phyloP scores from a whole-genome alignment of 306 rosid species.

The Glycine tomentella region DNA sequence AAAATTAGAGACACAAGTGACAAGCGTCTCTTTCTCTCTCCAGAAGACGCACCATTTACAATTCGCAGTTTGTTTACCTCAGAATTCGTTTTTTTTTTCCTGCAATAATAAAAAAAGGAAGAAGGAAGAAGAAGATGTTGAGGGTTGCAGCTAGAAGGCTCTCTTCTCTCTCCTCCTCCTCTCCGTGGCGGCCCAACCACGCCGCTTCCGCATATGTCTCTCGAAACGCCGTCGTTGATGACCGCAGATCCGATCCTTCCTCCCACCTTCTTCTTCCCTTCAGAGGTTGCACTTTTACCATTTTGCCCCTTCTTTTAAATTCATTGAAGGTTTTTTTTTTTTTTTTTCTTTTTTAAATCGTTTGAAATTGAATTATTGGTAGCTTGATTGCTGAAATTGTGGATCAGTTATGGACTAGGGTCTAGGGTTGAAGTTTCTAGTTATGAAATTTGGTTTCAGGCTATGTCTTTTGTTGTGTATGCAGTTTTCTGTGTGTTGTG shows the following conservation, averaged over 20 bases:
- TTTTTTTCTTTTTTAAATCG: too few species aligned
- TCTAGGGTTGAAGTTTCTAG: too few species aligned
- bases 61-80: too few species aligned
- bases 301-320: not conserved
- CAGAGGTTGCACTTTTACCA: slow-evolving; percentile 48
- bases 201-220: slow-evolving; percentile 41
- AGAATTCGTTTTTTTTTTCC: too few species aligned
- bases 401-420: not conserved
- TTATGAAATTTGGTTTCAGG: not conserved
- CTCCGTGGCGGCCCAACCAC: slow-evolving; percentile 44
- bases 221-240: slow-evolving; percentile 27
- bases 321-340: too few species aligned
- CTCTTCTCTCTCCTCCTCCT: slow-evolving; percentile 44
- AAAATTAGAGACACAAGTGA: too few species aligned
- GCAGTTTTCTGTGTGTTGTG: too few species aligned
- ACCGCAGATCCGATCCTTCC: slow-evolving; percentile 35
- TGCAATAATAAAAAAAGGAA: too few species aligned
- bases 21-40: too few species aligned
- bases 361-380: not conserved
- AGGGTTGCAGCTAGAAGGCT: slow-evolving; percentile 56
- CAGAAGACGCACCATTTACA: too few species aligned
- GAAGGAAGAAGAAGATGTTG: not conserved
- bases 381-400: not conserved
- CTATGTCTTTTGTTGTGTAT: not conserved
- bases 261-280: slow-evolving; percentile 9